Conservation (phyloP, 495 filamentous ascomycete genomes). For the Podospora pseudopauciseta region DNA sequence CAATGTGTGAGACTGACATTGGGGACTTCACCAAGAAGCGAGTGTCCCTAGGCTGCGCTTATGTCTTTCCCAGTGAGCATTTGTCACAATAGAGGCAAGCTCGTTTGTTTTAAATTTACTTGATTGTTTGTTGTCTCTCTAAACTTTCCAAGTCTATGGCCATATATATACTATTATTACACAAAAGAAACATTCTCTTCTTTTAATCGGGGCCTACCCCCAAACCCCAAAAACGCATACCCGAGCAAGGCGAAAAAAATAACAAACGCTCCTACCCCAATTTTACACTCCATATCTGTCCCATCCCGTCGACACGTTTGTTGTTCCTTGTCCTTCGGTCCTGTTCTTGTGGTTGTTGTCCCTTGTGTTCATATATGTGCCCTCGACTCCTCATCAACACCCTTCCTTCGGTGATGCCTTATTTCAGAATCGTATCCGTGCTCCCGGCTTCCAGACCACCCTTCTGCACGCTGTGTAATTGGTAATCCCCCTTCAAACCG, state of each 20-base stretch:
- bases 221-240: not conserved
- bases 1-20: too few relatives aligned
- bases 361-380: not conserved
- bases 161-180: not conserved
- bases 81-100: too few relatives aligned
- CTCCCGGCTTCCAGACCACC: not conserved
- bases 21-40: too few relatives aligned
- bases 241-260: not conserved
- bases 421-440: conserved; percentile 6
- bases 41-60: too few relatives aligned
- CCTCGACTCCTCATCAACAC: not conserved
- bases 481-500: conserved; percentile 13
- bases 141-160: not conserved
- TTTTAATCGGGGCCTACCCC: not conserved
- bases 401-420: not conserved
- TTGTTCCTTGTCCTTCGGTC: not conserved
- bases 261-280: not conserved
- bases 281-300: not conserved
- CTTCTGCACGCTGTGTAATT: conserved; percentile 24
- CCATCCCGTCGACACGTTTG: not conserved
- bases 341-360: not conserved
- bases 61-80: too few relatives aligned
- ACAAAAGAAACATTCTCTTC: not conserved
- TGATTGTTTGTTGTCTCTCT: not conserved
- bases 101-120: not conserved